A percentile compares a stretch with the other conserved stretches of the same genome.
phyloP scores from a whole-genome alignment of 495 filamentous ascomycete species.

The Durotheca rogersii region DNA sequence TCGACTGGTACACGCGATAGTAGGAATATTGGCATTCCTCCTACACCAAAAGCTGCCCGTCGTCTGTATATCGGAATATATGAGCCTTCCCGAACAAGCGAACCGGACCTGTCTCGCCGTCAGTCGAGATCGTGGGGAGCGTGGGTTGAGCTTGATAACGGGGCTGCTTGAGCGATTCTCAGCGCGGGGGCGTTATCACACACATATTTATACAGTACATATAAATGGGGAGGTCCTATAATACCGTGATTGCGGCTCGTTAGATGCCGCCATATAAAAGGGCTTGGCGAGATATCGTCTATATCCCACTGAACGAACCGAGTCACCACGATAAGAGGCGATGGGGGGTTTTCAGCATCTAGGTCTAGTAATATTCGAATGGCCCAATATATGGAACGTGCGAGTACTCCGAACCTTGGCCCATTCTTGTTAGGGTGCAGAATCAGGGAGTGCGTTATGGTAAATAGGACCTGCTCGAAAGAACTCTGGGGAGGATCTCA shows the following conservation, averaged over 20 bases:
- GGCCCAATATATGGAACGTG: constrained; percentile 8
- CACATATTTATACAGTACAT: too few species aligned
- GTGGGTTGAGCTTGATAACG: constrained; percentile 14
- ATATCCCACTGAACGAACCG: constrained; percentile 8
- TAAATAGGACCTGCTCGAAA: too few species aligned
- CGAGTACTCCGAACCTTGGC: too few species aligned
- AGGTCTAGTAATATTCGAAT: constrained; percentile 3
- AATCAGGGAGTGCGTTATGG: too few species aligned
- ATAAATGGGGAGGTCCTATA: too few species aligned
- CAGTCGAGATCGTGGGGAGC: constrained; percentile 7
- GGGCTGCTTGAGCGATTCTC: constrained; percentile 18
- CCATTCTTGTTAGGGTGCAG: too few species aligned
- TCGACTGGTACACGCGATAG: too few species aligned
- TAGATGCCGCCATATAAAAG: constrained; percentile 23
- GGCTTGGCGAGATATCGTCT: constrained; percentile 32
- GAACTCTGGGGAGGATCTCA: too few species aligned
- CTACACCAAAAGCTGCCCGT: neutral
- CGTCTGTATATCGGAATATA: constrained; percentile 8
- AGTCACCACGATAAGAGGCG: constrained; percentile 17
- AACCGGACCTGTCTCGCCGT: constrained; percentile 18
- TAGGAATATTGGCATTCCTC: constrained; percentile 9
- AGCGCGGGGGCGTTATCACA: constrained; percentile 23
- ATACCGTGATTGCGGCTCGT: constrained; percentile 21
- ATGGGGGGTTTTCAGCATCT: constrained; percentile 12
- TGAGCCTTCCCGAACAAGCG: constrained; percentile 20